Evolutionary conservation across 805 yeast genomes (phyloP).

Genomic region (Teunomyces tritomae): DNA sequence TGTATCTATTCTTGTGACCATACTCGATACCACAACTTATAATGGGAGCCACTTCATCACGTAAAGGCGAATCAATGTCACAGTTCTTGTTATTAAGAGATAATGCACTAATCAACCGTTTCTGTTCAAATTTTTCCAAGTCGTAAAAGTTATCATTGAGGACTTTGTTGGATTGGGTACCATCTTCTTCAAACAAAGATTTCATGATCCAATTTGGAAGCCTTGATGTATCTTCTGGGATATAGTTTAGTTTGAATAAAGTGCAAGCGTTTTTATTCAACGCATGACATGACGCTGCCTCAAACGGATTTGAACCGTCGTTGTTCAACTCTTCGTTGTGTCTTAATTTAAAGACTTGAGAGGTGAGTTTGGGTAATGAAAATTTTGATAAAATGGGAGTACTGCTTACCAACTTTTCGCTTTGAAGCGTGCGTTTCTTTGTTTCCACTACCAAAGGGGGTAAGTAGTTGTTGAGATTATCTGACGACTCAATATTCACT

Average conservation of each 20-base stretch:
- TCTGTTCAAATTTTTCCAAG: slow-evolving; percentile 69
- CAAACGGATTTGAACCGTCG: slow-evolving; percentile 10
- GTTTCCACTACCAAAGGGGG: slow-evolving; percentile 7
- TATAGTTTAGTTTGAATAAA: slow-evolving; percentile 21
- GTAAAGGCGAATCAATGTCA: slow-evolving; percentile 4
- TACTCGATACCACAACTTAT: slow-evolving; percentile 77
- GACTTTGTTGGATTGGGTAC: slow-evolving; percentile 3
- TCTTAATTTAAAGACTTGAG: slow-evolving; percentile 37
- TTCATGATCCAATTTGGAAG: slow-evolving; percentile 37
- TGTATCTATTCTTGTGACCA: slow-evolving; percentile 64
- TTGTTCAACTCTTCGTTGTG: slow-evolving; percentile 50
- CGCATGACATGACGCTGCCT: slow-evolving; percentile 6
- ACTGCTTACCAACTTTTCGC: slow-evolving; percentile 14
- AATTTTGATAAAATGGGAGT: slow-evolving; percentile 50
- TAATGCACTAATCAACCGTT: slow-evolving; percentile 49
- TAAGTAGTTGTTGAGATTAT: slow-evolving; percentile 7
- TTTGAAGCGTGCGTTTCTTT: slow-evolving; percentile 1
- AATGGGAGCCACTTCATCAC: slow-evolving; percentile 33
- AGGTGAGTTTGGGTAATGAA: slow-evolving; percentile 42
- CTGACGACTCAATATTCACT: slow-evolving; percentile 2
- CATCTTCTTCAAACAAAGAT: slow-evolving; percentile 6
- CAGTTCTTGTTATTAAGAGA: slow-evolving; percentile 10
- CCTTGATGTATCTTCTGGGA: slow-evolving; percentile 34
- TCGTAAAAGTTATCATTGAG: slow-evolving; percentile 48
- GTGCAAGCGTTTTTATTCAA: slow-evolving; percentile 11